Base-by-base conservation (phyloP, 2,329 filamentous ascomycete species). In the Ceratocystis smalleyi region DNA sequence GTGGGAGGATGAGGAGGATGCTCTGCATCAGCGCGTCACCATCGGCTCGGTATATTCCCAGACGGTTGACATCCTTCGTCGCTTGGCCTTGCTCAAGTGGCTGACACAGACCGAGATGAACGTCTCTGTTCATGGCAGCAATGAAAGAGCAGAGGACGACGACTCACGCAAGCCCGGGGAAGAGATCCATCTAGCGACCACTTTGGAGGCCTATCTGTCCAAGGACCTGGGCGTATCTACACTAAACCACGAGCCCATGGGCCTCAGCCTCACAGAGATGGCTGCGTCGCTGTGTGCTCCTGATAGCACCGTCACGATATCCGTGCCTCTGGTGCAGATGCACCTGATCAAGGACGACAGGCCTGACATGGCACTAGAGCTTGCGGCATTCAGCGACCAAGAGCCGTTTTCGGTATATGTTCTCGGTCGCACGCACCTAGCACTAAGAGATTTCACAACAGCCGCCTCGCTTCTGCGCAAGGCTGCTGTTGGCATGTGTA, bases 401-500 rank as follows among this genome's bases (percentile, higher is more conserved):
- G 81, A 81, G 62, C 76, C 80, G 68, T 91, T 80, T 78, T 85
- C 76, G 77, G 88, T 79, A 69, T 99, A 99, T 71, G 81, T 97
- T 3, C 89, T 91, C 73, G 94, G 88, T 1, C 85, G 94, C 35
- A 80, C 95, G 60, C 81, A 83, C 68, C 77, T 97, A 43, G 83
- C 85, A 4, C 81, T 86, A 68, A 86, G 86, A 63, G 87, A 95
- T 70, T 85, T 85, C 71, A 81, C 83, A 65, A 79, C 83, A 47
- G 92, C 94, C 64, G 83, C 89, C 32, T 77, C 82, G 32, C 83
- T 84, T 70, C 96, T 99, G 74, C 85, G 85, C 69, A 92, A 87
- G 71, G 89, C 91, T 66, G 89, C 90, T 22, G 87, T 89, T 70
- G 86, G 87, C 64, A 83, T 95, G 73, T 86, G 89, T 91, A 81